phyloP scores from a whole-genome alignment of 352 stramenopile genomes.

The Phytophthora syringae region DNA sequence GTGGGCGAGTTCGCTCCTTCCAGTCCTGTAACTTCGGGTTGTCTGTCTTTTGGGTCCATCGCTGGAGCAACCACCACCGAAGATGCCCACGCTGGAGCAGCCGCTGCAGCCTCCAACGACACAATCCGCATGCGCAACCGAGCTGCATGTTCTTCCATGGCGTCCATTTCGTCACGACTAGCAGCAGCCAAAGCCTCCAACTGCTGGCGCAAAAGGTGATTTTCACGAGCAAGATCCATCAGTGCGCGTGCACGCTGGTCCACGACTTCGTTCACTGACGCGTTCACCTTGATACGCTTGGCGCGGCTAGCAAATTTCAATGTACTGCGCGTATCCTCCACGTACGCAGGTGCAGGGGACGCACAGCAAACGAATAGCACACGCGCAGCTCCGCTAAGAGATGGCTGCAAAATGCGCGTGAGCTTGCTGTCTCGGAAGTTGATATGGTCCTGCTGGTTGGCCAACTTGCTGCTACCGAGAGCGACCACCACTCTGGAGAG shows the following conservation, averaged over 20 bases:
- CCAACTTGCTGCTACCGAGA: conserved; percentile 77
- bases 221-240: conserved; percentile 49
- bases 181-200: conserved; percentile 40
- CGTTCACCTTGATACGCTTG: conserved; percentile 78
- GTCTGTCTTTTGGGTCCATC: conserved; percentile 16
- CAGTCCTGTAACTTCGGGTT: conserved; percentile 37
- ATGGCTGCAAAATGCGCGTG: conserved; percentile 92
- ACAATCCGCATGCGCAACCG: conserved; percentile 45
- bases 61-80: conserved; percentile 28
- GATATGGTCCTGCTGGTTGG: conserved; percentile 68
- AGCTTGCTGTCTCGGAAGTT: conserved; percentile 95
- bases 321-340: conserved; percentile 91
- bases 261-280: conserved; percentile 50
- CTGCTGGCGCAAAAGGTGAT: conserved; percentile 47
- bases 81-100: conserved; percentile 29
- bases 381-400: conserved; percentile 78
- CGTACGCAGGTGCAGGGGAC: conserved; percentile 73
- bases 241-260: conserved; percentile 42
- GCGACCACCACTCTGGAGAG: conserved; percentile 91
- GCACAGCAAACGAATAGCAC: conserved; percentile 90
- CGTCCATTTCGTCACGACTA: conserved; percentile 44
- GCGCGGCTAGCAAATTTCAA: conserved; percentile 93
- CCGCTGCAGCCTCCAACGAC: conserved; percentile 42
- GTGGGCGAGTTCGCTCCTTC: conserved; percentile 35
- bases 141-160: conserved; percentile 44